These are phyloP conservation scores for Lindgomyces ingoldianus DNA, from an alignment of 495 filamentous ascomycete species.

Conservation along the genomic window DNA sequence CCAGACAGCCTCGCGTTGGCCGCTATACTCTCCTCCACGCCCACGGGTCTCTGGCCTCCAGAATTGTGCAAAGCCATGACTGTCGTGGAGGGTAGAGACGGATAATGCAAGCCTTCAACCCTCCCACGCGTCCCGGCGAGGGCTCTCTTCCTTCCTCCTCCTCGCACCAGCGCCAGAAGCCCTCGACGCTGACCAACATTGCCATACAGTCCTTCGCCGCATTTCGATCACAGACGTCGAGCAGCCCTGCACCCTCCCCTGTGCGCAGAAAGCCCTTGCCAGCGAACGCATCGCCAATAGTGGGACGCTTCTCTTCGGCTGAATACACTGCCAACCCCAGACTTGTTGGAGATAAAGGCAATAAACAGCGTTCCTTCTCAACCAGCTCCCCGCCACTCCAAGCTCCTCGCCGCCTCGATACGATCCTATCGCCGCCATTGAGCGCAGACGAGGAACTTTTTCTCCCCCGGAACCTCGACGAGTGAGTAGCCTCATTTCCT, in stretches of 20 bases:
- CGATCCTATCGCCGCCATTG: conserved; percentile 21
- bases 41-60: conserved; percentile 16
- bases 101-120: conserved; percentile 32
- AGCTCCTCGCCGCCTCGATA: conserved; percentile 15
- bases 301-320: conserved; percentile 27
- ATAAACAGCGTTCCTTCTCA: conserved; percentile 28
- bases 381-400: conserved; percentile 24
- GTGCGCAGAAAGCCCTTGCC: conserved; percentile 41
- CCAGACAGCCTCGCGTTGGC: conserved; percentile 18
- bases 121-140: conserved; percentile 20
- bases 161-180: conserved; percentile 27
- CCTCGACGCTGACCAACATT: conserved; percentile 39
- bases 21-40: conserved; percentile 2
- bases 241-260: conserved; percentile 40
- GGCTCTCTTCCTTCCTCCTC: conserved; percentile 4
- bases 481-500: conserved; percentile 26
- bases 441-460: conserved; percentile 28
- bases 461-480: conserved; percentile 39
- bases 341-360: conserved; percentile 4
- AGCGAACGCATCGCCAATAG: conserved; percentile 34
- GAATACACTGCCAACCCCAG: conserved; percentile 21
- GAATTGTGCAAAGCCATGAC: conserved; percentile 38
- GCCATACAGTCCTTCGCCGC: conserved; percentile 42
- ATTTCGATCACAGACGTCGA: conserved; percentile 41
- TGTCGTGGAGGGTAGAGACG: conserved; percentile 2